phyloP scores from a whole-genome alignment of 192 early-diverging fungal species.

The Coemansia sp. region DNA sequence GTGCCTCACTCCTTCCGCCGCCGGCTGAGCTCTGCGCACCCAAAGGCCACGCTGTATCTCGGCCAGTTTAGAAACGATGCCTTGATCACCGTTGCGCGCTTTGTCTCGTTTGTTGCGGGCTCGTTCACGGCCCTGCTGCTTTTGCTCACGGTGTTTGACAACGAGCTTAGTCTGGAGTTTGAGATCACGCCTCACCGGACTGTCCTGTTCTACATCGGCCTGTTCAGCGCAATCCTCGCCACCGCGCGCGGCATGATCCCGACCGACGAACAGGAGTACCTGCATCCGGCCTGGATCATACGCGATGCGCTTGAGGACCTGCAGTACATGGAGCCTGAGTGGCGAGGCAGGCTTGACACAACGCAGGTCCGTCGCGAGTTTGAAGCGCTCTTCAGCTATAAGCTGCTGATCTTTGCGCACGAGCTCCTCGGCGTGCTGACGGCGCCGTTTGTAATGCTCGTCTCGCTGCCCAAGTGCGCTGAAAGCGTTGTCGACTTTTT shows the following conservation, averaged over 20 bases:
- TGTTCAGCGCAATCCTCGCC: slow-evolving; percentile 83
- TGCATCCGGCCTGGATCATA: slow-evolving; percentile 79
- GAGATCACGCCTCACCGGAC: slow-evolving; percentile 87
- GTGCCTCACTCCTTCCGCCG: slow-evolving; percentile 82
- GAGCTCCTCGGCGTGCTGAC: slow-evolving; percentile 79
- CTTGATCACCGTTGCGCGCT: slow-evolving; percentile 72
- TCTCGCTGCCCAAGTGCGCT: slow-evolving; percentile 70
- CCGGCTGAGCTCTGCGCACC: slow-evolving; percentile 72
- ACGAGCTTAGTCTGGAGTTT: slow-evolving; percentile 83
- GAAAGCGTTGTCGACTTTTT: slow-evolving; percentile 91
- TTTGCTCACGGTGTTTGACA: slow-evolving; percentile 76
- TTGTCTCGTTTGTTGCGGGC: slow-evolving; percentile 86
- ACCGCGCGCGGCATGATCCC: slow-evolving; percentile 73
- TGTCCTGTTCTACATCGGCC: slow-evolving; percentile 89
- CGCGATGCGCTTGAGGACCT: slow-evolving; percentile 77
- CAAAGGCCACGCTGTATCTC: slow-evolving; percentile 77
- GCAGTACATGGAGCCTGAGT: slow-evolving; percentile 85
- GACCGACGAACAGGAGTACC: slow-evolving; percentile 74
- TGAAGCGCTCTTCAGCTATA: slow-evolving; percentile 72
- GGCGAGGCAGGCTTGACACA: slow-evolving; percentile 80
- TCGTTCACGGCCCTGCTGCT: slow-evolving; percentile 85
- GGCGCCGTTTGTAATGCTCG: slow-evolving; percentile 79
- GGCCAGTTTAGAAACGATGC: slow-evolving; percentile 87
- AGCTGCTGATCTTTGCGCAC: slow-evolving; percentile 72
- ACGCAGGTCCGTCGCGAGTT: slow-evolving; percentile 81